Conservation (phyloP, 1,284 basidiomycete genomes). For the Puccinia hordei region DNA sequence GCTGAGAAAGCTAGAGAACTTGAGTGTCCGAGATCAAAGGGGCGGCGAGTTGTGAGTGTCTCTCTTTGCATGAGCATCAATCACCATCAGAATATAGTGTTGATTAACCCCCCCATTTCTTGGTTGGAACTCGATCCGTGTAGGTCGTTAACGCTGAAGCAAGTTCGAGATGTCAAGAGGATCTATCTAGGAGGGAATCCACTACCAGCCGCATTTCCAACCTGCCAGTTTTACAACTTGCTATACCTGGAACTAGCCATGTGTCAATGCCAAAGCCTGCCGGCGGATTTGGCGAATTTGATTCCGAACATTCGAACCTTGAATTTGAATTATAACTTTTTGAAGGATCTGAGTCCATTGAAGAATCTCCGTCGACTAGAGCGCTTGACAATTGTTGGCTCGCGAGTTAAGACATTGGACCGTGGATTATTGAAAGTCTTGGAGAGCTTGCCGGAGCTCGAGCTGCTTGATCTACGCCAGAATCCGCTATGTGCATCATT, state of each 20-base stretch:
- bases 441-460: conserved; percentile 71
- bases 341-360: conserved; percentile 70
- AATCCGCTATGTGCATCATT: conserved; percentile 92
- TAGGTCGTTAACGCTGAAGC: conserved; percentile 65
- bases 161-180: conserved; percentile 84
- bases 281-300: conserved; percentile 68
- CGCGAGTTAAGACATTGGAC: conserved; percentile 69
- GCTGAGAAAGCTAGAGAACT: conserved; percentile 76
- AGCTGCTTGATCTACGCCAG: conserved; percentile 89
- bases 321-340: conserved; percentile 93
- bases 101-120: conserved; percentile 28
- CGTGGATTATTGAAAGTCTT: conserved; percentile 72
- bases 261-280: conserved; percentile 78
- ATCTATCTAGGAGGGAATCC: conserved; percentile 79
- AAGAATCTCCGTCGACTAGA: conserved; percentile 73
- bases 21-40: conserved; percentile 86
- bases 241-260: conserved; percentile 90
- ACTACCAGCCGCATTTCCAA: conserved; percentile 62
- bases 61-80: not conserved
- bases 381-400: conserved; percentile 82
- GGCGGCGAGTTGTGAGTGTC: conserved; percentile 70
- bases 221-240: conserved; percentile 77
- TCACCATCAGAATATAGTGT: conserved; percentile 12
- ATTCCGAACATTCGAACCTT: conserved; percentile 86
- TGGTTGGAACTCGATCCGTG: not conserved